These are phyloP conservation scores for Aspergillus calidoustus DNA, from an alignment of 2,329 filamentous ascomycete species.

Conservation along the genomic window DNA sequence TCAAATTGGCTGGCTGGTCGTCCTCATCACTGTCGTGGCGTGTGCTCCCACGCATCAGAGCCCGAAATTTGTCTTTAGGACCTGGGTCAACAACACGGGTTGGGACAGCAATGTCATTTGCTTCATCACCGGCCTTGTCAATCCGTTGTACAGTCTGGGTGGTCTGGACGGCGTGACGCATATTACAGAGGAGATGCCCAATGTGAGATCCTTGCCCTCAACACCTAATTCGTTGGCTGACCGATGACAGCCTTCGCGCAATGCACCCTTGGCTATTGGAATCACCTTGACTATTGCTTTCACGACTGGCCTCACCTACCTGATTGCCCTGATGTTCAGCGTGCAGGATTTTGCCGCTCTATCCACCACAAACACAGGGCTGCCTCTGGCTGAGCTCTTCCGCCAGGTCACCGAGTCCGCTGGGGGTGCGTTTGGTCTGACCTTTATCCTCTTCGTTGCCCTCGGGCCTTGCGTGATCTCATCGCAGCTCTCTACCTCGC, in stretches of 20 bases:
- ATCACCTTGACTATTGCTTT: constrained; percentile 13
- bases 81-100: constrained; percentile 17
- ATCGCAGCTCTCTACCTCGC: constrained; percentile 13
- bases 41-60: constrained; percentile 16
- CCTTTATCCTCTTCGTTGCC: constrained; percentile 14
- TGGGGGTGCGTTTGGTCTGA: constrained; percentile 11
- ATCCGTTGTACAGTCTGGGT: constrained; percentile 12
- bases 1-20: constrained; percentile 14
- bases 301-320: constrained; percentile 8
- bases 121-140: constrained; percentile 18
- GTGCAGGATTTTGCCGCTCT: constrained; percentile 12
- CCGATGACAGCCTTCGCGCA: constrained; percentile 13
- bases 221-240: not conserved
- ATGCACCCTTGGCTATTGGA: constrained; percentile 11
- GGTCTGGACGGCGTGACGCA: constrained; percentile 13
- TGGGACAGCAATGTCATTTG: constrained; percentile 18
- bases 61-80: constrained; percentile 13
- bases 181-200: constrained; percentile 17
- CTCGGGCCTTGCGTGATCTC: constrained; percentile 12
- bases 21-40: constrained; percentile 15
- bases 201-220: not conserved
- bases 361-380: constrained; percentile 6
- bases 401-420: constrained; percentile 12
- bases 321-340: constrained; percentile 16
- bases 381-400: constrained; percentile 13